A percentile compares a stretch with the other conserved stretches of the same genome.
These are phyloP conservation scores for Psidium guajava DNA, from an alignment of 345 rosid species.

Conservation along the genomic window DNA sequence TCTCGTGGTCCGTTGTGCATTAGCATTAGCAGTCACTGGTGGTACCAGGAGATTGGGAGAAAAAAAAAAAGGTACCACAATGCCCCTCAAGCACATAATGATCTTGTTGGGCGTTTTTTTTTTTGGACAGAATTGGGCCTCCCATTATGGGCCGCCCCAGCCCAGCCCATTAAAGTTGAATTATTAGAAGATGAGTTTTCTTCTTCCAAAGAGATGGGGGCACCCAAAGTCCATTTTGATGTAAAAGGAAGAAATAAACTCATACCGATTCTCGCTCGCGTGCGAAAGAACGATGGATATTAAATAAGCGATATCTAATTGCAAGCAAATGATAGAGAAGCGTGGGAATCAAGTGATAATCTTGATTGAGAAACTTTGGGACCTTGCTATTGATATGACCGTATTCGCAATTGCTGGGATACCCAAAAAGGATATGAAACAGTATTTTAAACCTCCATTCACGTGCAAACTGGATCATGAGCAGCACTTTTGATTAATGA, in stretches of 20 bases:
- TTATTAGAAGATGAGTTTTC: not conserved
- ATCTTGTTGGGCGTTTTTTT: not conserved
- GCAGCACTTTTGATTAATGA: not conserved
- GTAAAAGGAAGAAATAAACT: not conserved
- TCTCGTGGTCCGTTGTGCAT: not conserved
- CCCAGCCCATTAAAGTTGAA: not conserved
- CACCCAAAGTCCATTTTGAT: not conserved
- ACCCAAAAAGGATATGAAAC: not conserved
- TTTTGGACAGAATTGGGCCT: not conserved
- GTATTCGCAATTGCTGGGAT: not conserved
- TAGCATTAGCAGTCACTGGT: not conserved
- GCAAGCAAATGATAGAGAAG: not conserved
- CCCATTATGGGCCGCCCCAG: not conserved
- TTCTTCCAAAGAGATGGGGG: not conserved
- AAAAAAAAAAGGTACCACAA: not conserved
- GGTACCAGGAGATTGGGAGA: not conserved
- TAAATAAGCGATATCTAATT: not conserved
- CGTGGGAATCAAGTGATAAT: not conserved
- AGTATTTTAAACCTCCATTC: not conserved
- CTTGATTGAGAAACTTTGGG: not conserved
- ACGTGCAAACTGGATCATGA: not conserved
- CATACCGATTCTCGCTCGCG: not conserved
- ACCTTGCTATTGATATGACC: not conserved
- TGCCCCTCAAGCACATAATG: not conserved
- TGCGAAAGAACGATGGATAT: not conserved